These are phyloP conservation scores for Pterocarpus macrocarpus DNA, from an alignment of 306 rosid genomes.

Conservation along the genomic window DNA sequence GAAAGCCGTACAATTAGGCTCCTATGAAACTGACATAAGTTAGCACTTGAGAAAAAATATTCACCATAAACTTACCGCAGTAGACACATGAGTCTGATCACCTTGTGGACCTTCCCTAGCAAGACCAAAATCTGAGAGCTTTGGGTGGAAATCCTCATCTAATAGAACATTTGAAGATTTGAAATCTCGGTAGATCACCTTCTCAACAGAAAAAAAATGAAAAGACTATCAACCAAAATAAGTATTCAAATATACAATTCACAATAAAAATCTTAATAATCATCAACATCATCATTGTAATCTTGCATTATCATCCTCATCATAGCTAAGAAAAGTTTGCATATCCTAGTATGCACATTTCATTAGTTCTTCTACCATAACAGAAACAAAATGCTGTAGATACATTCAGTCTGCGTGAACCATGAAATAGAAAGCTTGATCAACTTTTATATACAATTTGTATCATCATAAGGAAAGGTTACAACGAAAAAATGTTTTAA, in stretches of 20 bases:
- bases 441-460: neutral
- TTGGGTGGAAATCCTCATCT: slow-evolving; percentile 74
- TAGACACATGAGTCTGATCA: slow-evolving; percentile 88
- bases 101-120: slow-evolving; percentile 99
- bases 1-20: neutral
- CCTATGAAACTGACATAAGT: slow-evolving; percentile 11
- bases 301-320: neutral
- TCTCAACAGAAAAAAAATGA: slow-evolving; percentile 12
- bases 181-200: slow-evolving; percentile 98
- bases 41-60: slow-evolving; percentile 12
- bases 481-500: neutral
- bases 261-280: slow-evolving; percentile 16
- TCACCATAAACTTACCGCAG: slow-evolving; percentile 67
- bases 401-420: neutral
- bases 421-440: slow-evolving; percentile 17
- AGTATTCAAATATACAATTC: slow-evolving; percentile 12
- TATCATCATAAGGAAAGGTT: neutral
- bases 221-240: slow-evolving; percentile 48
- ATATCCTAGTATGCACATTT: neutral
- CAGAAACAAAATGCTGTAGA: neutral
- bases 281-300: neutral
- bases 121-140: slow-evolving; percentile 98
- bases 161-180: slow-evolving; percentile 90
- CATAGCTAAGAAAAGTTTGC: slow-evolving; percentile 6
- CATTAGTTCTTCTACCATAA: slow-evolving; percentile 24